Conservation (phyloP, 495 filamentous ascomycete genomes). For the Pyrenopolyporus hunteri region DNA sequence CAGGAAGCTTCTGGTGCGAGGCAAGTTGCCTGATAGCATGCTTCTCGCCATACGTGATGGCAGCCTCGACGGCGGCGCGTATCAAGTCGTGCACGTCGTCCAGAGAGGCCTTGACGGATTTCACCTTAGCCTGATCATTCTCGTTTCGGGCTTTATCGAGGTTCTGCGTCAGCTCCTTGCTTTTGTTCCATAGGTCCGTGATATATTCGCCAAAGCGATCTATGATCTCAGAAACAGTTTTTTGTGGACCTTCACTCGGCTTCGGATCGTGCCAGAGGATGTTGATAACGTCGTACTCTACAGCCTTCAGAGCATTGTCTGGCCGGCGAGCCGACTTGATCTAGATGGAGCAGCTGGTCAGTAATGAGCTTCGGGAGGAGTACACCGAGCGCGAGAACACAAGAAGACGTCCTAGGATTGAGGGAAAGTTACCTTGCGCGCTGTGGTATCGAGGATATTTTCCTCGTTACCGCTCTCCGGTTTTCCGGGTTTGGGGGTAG, state of each 20-base stretch:
- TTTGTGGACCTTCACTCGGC: slow-evolving; percentile 60
- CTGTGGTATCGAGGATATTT: background rate
- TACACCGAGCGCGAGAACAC: background rate
- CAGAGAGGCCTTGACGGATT: slow-evolving; percentile 28
- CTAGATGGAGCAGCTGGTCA: slow-evolving; percentile 61
- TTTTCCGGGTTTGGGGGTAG: background rate
- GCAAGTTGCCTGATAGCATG: slow-evolving; percentile 31
- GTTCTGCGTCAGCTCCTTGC: slow-evolving; percentile 61
- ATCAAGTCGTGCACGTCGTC: slow-evolving; percentile 29
- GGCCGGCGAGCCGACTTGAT: slow-evolving; percentile 20
- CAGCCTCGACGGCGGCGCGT: slow-evolving; percentile 44
- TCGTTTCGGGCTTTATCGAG: slow-evolving; percentile 56
- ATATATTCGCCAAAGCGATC: slow-evolving; percentile 52
- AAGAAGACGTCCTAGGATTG: background rate
- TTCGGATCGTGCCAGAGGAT: slow-evolving; percentile 69
- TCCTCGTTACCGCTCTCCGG: background rate
- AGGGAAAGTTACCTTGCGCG: slow-evolving; percentile 15
- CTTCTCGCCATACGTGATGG: slow-evolving; percentile 36
- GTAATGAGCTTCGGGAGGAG: slow-evolving; percentile 32
- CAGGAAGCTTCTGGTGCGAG: slow-evolving; percentile 47
- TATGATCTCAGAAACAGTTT: slow-evolving; percentile 66
- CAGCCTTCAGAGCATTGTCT: slow-evolving; percentile 57
- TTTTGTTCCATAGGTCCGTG: slow-evolving; percentile 63
- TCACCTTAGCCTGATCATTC: slow-evolving; percentile 45
- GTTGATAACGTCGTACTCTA: slow-evolving; percentile 67